phyloP scores from a whole-genome alignment of 495 filamentous ascomycete species.

The Podospora fimiseda region DNA sequence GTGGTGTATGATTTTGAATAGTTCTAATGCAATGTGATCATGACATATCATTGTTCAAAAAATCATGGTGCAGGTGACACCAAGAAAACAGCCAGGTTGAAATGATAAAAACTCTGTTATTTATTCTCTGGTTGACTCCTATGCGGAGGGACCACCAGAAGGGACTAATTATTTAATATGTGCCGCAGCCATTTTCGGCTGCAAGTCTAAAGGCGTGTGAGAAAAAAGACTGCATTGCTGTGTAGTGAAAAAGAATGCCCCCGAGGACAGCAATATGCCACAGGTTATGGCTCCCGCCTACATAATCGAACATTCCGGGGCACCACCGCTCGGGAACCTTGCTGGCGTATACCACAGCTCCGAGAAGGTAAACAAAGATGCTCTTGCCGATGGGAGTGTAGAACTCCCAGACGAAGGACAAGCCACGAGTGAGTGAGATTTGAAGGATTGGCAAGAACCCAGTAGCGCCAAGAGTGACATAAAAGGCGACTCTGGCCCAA shows the following conservation, averaged over 20 bases:
- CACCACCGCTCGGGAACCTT: slow-evolving; percentile 90
- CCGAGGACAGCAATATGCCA: slow-evolving; percentile 95
- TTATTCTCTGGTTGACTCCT: neutral
- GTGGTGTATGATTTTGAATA: neutral
- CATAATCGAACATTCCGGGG: slow-evolving; percentile 88
- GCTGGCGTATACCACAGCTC: slow-evolving; percentile 84
- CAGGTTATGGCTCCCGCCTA: slow-evolving; percentile 91
- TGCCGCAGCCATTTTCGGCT: slow-evolving; percentile 43
- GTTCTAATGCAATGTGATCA: neutral
- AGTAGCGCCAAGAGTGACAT: slow-evolving; percentile 78
- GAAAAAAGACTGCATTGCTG: slow-evolving; percentile 94
- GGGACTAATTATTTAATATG: slow-evolving; percentile 26
- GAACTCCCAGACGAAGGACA: slow-evolving; percentile 69
- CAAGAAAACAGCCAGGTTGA: too few species aligned
- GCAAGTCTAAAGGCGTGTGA: slow-evolving; percentile 69
- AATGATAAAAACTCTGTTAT: neutral
- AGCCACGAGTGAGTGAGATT: slow-evolving; percentile 68
- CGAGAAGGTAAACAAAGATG: slow-evolving; percentile 74
- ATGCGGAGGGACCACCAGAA: neutral
- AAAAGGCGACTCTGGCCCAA: slow-evolving; percentile 89
- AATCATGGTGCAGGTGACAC: neutral
- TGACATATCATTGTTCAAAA: neutral
- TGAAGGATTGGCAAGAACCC: slow-evolving; percentile 87
- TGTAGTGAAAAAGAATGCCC: slow-evolving; percentile 95
- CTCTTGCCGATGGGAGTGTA: slow-evolving; percentile 87